Evolutionary conservation across 495 filamentous ascomycete genomes (phyloP).

Genomic region (Penicillium arizonense): DNA sequence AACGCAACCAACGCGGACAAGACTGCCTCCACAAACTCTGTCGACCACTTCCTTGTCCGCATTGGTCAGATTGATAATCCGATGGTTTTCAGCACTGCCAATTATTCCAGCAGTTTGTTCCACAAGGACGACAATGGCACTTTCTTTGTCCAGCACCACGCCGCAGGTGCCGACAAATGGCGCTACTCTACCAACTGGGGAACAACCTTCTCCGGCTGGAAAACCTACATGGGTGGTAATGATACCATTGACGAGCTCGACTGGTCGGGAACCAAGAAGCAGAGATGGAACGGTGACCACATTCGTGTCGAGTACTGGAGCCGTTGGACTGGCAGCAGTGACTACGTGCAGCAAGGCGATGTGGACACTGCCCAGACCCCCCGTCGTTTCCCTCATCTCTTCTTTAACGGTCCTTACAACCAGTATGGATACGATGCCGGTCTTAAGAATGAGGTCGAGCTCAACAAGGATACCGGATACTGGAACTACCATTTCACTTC

Average conservation of each 20-base stretch:
- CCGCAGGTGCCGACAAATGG: conserved; percentile 62
- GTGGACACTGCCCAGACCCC: conserved; percentile 29
- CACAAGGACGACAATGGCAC: conserved; percentile 36
- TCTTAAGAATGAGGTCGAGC: conserved; percentile 51
- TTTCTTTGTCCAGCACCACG: conserved; percentile 56
- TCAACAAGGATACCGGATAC: conserved; percentile 44
- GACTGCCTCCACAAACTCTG: conserved; percentile 38
- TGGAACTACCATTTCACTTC: conserved; percentile 63
- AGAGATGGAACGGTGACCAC: conserved; percentile 65
- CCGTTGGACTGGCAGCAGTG: conserved; percentile 59
- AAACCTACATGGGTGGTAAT: conserved; percentile 49
- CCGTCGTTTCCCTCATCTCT: conserved; percentile 62
- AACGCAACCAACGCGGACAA: conserved; percentile 44
- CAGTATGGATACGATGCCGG: conserved; percentile 67
- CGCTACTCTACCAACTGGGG: conserved; percentile 64
- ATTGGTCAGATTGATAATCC: conserved; percentile 57
- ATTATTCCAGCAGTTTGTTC: conserved; percentile 57
- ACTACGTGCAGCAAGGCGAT: conserved; percentile 64
- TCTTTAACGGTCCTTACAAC: conserved; percentile 64
- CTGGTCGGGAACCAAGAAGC: conserved; percentile 61
- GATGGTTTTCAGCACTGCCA: conserved; percentile 55
- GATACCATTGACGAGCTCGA: conserved; percentile 38
- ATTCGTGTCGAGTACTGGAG: conserved; percentile 69
- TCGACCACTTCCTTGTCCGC: conserved; percentile 57
- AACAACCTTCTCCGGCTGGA: conserved; percentile 59